phyloP scores from a whole-genome alignment of 306 rosid species.

The Ochetophila trinervis region DNA sequence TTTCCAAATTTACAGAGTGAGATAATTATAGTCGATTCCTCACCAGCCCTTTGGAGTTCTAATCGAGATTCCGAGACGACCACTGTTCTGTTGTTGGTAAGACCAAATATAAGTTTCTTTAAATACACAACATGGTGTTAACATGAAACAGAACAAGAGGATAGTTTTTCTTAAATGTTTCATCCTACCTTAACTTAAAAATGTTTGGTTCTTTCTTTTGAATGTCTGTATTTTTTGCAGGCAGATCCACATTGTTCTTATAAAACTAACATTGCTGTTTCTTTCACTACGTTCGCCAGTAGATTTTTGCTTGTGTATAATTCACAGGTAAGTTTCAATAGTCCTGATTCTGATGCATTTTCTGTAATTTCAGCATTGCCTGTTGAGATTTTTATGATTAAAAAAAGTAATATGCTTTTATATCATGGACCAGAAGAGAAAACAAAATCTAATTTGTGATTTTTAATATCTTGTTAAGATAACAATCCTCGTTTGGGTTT shows the following conservation, averaged over 20 bases:
- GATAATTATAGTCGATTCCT: constrained; percentile 81
- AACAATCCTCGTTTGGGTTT: too few species aligned
- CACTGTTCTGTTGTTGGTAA: constrained; percentile 76
- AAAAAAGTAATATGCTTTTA: neutral
- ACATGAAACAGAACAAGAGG: neutral
- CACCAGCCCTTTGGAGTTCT: constrained; percentile 81
- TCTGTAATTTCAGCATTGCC: constrained; percentile 18
- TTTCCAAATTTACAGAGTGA: constrained; percentile 71
- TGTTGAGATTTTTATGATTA: constrained; percentile 12
- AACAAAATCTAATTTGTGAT: too few species aligned
- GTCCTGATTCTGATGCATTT: constrained; percentile 14
- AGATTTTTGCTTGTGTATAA: constrained; percentile 76
- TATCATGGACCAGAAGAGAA: too few species aligned
- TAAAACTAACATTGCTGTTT: constrained; percentile 55
- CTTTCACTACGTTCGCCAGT: constrained; percentile 65
- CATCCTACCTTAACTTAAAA: constrained; percentile 16
- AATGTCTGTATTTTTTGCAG: constrained; percentile 48
- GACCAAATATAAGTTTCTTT: neutral
- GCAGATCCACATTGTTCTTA: constrained; percentile 98
- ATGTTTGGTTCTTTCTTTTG: constrained; percentile 18
- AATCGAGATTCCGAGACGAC: constrained; percentile 63
- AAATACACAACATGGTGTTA: constrained; percentile 13
- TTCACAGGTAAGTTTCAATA: constrained; percentile 60
- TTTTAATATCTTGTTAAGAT: too few species aligned
- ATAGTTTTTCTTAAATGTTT: constrained; percentile 1